Percentiles rank a stretch among this genome's conserved stretches.
phyloP scores from a whole-genome alignment of 352 stramenopile genomes.

The Phytophthora citricola region DNA sequence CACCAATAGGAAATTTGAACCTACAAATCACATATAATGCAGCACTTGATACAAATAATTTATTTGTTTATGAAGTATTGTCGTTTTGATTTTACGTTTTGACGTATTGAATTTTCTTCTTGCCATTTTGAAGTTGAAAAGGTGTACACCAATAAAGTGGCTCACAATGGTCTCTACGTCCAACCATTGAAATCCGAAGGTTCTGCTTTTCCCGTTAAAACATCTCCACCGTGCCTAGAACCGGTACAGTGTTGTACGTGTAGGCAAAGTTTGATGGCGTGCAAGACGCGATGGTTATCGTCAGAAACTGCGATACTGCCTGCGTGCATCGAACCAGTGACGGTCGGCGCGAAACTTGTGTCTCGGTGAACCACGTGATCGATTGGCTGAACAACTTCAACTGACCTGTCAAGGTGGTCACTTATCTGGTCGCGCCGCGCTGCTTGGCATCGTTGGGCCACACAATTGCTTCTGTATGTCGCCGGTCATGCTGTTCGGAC shows the following conservation, averaged over 20 bases:
- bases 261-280: not conserved
- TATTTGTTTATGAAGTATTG: too few relatives aligned
- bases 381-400: constrained; percentile 19
- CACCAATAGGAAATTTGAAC: too few relatives aligned
- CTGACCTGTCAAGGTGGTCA: not conserved
- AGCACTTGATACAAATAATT: too few relatives aligned
- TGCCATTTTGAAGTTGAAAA: too few relatives aligned
- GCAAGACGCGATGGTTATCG: not conserved
- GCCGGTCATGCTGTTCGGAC: constrained; percentile 18
- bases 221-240: not conserved
- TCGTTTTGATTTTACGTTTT: too few relatives aligned
- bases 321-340: constrained; percentile 15
- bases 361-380: not conserved
- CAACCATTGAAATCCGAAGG: too few relatives aligned
- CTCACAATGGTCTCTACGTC: too few relatives aligned
- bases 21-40: too few relatives aligned
- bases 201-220: too few relatives aligned
- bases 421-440: constrained; percentile 18
- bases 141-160: not conserved
- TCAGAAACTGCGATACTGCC: constrained; percentile 1
- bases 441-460: constrained; percentile 9
- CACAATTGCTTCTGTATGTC: constrained; percentile 16
- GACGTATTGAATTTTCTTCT: too few relatives aligned
- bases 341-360: constrained; percentile 12
- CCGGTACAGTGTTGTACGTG: not conserved